Evolutionary conservation across 2,329 filamentous ascomycete species (phyloP).

Genomic region (Diaporthe longicolla): DNA sequence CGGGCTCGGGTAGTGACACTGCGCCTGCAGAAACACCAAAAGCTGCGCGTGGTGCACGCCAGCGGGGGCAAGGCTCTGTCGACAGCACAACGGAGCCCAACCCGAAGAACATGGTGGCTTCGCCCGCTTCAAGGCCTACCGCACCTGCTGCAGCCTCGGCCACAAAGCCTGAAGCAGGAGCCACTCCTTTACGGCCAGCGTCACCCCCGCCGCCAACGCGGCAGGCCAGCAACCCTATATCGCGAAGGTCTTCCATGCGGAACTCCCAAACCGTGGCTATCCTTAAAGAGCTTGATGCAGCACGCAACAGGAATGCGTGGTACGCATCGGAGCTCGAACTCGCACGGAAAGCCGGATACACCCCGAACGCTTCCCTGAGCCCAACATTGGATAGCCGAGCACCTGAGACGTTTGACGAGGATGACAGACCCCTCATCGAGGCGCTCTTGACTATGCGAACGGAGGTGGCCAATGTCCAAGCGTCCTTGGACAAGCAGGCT

Average conservation of each 20-base stretch:
- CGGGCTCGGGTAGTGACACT: slow-evolving; percentile 50
- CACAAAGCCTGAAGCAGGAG: slow-evolving; percentile 51
- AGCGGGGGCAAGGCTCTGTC: slow-evolving; percentile 74
- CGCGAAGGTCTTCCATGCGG: slow-evolving; percentile 71
- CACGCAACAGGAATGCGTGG: slow-evolving; percentile 93
- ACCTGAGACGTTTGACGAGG: slow-evolving; percentile 87
- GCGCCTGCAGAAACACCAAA: slow-evolving; percentile 53
- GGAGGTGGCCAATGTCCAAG: slow-evolving; percentile 91
- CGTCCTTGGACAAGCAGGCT: slow-evolving; percentile 89
- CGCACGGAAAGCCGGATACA: slow-evolving; percentile 90
- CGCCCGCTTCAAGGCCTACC: slow-evolving; percentile 32
- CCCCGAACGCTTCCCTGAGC: slow-evolving; percentile 77
- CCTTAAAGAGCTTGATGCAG: slow-evolving; percentile 87
- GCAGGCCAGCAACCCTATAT: slow-evolving; percentile 70
- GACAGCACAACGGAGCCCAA: slow-evolving; percentile 76
- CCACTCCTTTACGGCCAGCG: slow-evolving; percentile 56
- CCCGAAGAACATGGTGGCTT: slow-evolving; percentile 55
- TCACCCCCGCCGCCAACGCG: slow-evolving; percentile 72
- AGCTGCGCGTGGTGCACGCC: slow-evolving; percentile 60
- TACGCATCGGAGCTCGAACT: slow-evolving; percentile 95
- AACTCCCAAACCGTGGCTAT: slow-evolving; percentile 80
- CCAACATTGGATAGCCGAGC: slow-evolving; percentile 82
- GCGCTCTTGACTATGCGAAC: slow-evolving; percentile 91
- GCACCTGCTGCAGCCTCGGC: slow-evolving; percentile 31
- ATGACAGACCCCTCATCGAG: slow-evolving; percentile 92